These are phyloP conservation scores for Mycena haematopus DNA, from an alignment of 768 basidiomycete genomes.

Conservation along the genomic window DNA sequence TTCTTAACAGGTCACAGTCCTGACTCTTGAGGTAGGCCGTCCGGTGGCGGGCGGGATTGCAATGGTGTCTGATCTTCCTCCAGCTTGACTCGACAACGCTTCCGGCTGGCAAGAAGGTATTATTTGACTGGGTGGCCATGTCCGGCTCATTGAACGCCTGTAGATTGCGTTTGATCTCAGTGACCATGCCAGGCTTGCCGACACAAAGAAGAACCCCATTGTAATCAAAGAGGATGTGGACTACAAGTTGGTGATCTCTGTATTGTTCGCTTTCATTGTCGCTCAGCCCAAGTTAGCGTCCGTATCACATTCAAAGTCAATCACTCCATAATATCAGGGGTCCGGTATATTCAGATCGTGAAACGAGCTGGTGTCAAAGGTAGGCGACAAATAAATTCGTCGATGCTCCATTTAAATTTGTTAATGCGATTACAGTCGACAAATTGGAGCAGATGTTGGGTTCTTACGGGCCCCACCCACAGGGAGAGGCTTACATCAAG, in stretches of 20 bases:
- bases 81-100: conserved; percentile 76
- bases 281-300: conserved; percentile 54
- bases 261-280: background rate
- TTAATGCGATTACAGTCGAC: conserved; percentile 64
- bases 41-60: background rate
- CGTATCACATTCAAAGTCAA: conserved; percentile 87
- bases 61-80: background rate
- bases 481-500: conserved; percentile 71
- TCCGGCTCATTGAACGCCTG: too few species aligned
- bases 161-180: conserved; percentile 70
- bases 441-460: conserved; percentile 95
- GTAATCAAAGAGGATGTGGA: conserved; percentile 85
- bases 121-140: too few species aligned
- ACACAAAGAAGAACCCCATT: conserved; percentile 80
- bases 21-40: conserved; percentile 62
- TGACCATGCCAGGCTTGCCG: conserved; percentile 50
- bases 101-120: conserved; percentile 53
- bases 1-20: conserved; percentile 64
- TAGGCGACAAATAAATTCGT: conserved; percentile 37
- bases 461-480: conserved; percentile 82
- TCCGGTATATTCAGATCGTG: conserved; percentile 88
- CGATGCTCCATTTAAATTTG: conserved; percentile 10
- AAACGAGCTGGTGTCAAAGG: conserved; percentile 81
- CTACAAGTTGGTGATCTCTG: conserved; percentile 68
- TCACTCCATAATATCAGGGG: conserved; percentile 86